Conservation (phyloP, 1,284 basidiomycete genomes). For the Phellopilus nigrolimitatus region DNA sequence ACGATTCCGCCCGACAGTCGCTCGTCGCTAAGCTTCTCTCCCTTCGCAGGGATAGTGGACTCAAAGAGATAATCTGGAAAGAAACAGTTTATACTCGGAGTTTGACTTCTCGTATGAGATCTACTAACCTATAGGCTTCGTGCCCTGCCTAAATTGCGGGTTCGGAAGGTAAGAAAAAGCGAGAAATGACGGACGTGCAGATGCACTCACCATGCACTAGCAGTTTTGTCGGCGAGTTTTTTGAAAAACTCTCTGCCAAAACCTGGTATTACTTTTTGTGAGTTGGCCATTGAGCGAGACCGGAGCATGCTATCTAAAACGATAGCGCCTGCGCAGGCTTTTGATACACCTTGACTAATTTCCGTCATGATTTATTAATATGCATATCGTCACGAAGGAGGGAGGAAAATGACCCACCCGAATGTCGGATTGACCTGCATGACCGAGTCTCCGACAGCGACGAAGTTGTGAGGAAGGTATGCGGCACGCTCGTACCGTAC, state of each 20-base stretch:
- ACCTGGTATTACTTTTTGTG: neutral
- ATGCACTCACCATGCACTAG: slow-evolving; percentile 15
- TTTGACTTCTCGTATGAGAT: neutral
- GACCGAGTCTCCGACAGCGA: slow-evolving; percentile 21
- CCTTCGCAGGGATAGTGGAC: slow-evolving; percentile 19
- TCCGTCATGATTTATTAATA: slow-evolving; percentile 1
- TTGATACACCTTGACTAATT: slow-evolving; percentile 20
- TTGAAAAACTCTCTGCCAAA: slow-evolving; percentile 15
- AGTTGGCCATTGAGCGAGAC: slow-evolving; percentile 2
- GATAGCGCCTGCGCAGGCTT: slow-evolving; percentile 14
- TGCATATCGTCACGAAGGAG: neutral
- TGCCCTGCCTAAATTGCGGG: slow-evolving; percentile 14
- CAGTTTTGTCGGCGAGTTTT: slow-evolving; percentile 1
- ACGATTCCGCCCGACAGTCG: neutral
- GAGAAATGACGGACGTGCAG: neutral
- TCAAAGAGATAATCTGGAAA: slow-evolving; percentile 18
- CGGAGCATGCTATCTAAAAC: slow-evolving; percentile 19
- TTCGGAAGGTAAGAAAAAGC: no score
- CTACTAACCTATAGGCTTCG: slow-evolving; percentile 20
- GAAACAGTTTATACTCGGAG: neutral
- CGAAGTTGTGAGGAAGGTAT: slow-evolving; percentile 20
- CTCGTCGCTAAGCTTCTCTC: slow-evolving; percentile 18
- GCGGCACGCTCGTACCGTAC: slow-evolving; percentile 18
- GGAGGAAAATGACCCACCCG: slow-evolving; percentile 10
- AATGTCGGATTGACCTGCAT: slow-evolving; percentile 21